Conservation (phyloP, 345 rosid species). For the Dipteronia dyeriana region DNA sequence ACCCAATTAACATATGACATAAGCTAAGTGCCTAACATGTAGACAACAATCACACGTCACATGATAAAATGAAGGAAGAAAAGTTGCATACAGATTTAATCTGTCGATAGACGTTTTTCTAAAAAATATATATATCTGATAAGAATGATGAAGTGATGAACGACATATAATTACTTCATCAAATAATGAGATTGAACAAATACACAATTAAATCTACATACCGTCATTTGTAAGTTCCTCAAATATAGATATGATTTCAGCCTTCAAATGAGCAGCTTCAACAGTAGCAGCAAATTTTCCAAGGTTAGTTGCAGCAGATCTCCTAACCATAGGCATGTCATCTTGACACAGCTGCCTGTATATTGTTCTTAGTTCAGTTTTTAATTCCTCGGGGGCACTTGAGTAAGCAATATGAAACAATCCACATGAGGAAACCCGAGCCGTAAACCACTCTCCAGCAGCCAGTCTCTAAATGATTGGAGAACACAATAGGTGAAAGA, state of each 20-base stretch:
- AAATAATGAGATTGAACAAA: neutral
- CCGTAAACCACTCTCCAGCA: slow-evolving; percentile 87
- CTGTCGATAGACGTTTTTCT: neutral
- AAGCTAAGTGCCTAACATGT: neutral
- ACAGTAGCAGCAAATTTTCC: slow-evolving; percentile 83
- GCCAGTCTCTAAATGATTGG: slow-evolving; percentile 56
- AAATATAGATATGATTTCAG: slow-evolving; percentile 72
- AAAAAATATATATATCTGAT: neutral
- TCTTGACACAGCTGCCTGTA: slow-evolving; percentile 77
- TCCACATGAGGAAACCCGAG: slow-evolving; percentile 80
- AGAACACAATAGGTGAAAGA: slow-evolving; percentile 1
- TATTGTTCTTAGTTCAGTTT: slow-evolving; percentile 59
- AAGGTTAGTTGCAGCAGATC: slow-evolving; percentile 78
- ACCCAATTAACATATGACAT: neutral
- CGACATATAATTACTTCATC: neutral
- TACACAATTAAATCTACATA: slow-evolving; percentile 21
- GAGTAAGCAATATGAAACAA: slow-evolving; percentile 78
- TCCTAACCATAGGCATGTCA: slow-evolving; percentile 93
- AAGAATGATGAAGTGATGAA: neutral
- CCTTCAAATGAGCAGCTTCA: slow-evolving; percentile 65
- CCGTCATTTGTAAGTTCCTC: slow-evolving; percentile 83
- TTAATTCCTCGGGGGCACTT: slow-evolving; percentile 59
- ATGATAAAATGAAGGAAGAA: neutral
- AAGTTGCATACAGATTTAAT: neutral
- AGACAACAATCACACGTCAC: neutral